Conservation (phyloP, 164 flowering plant species). For the Aristolochia fimbriata region DNA sequence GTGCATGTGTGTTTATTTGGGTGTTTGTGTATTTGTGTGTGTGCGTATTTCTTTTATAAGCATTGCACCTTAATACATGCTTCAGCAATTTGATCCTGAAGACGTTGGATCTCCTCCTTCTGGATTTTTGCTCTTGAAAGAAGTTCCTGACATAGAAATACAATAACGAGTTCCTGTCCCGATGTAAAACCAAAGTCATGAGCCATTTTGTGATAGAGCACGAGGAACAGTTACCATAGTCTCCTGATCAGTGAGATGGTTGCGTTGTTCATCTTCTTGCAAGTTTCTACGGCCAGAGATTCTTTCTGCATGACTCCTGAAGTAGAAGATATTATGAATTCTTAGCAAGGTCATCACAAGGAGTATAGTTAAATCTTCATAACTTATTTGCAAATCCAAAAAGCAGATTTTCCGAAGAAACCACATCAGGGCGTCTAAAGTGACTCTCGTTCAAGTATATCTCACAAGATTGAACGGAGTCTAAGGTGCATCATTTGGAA, state of each 20-base stretch:
- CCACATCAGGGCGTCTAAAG: too few relatives aligned
- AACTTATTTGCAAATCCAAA: background rate
- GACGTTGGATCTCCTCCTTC: constrained; percentile 54
- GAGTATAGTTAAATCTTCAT: background rate
- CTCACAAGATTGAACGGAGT: too few relatives aligned
- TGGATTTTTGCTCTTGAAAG: constrained; percentile 37
- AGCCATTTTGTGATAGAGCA: background rate
- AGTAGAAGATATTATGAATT: constrained; percentile 5
- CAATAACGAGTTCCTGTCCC: background rate
- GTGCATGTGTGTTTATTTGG: too few relatives aligned
- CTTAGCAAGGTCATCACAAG: constrained; percentile 2
- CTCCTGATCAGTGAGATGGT: constrained; percentile 34
- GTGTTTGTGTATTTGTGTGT: too few relatives aligned
- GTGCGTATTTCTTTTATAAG: background rate
- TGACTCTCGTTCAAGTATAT: too few relatives aligned
- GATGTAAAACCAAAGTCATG: background rate
- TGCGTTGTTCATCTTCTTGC: constrained; percentile 21
- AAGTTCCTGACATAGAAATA: constrained; percentile 36
- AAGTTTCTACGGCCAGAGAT: constrained; percentile 21
- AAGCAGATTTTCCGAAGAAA: background rate
- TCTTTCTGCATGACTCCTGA: constrained; percentile 25
- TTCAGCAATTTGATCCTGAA: constrained; percentile 50
- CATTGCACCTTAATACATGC: constrained; percentile 52
- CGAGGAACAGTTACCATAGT: constrained; percentile 32
- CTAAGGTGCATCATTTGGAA: too few relatives aligned